A percentile compares a stretch with the other conserved stretches of the same genome.
Conservation (phyloP, 2,329 filamentous ascomycete genomes). For the Pestalotiopsis sp. region DNA sequence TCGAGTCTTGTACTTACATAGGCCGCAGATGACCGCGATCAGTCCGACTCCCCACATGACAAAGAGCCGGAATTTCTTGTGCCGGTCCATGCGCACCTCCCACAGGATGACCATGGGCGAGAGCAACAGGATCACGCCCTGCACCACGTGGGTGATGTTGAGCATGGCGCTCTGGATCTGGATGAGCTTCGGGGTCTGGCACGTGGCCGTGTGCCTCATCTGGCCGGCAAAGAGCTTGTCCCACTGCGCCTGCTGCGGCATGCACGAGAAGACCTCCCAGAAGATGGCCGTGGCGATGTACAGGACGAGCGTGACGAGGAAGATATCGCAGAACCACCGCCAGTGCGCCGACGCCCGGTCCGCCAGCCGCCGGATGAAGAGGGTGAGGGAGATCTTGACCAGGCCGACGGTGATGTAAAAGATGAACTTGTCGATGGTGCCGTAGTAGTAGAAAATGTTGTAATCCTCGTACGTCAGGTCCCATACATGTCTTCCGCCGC, state of each 20-base stretch:
- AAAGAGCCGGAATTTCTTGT: slow-evolving; percentile 33
- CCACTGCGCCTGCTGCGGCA: slow-evolving; percentile 28
- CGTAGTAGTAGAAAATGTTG: slow-evolving; percentile 27
- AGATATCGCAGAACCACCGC: slow-evolving; percentile 32
- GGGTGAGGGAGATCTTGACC: slow-evolving; percentile 38
- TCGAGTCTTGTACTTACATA: slow-evolving; percentile 13
- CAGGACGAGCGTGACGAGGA: slow-evolving; percentile 29
- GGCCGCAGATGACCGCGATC: slow-evolving; percentile 31
- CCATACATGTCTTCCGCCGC: slow-evolving; percentile 31
- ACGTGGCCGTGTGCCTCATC: slow-evolving; percentile 20
- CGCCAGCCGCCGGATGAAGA: slow-evolving; percentile 38
- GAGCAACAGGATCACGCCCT: slow-evolving; percentile 35
- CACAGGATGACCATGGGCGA: slow-evolving; percentile 38
- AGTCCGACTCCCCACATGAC: slow-evolving; percentile 34
- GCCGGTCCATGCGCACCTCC: slow-evolving; percentile 32
- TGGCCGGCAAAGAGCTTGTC: slow-evolving; percentile 27
- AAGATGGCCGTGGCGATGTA: slow-evolving; percentile 34
- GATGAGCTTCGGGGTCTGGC: slow-evolving; percentile 19
- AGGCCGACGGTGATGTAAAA: slow-evolving; percentile 35
- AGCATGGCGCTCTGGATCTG: slow-evolving; percentile 21
- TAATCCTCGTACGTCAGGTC: slow-evolving; percentile 36
- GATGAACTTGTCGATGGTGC: slow-evolving; percentile 23
- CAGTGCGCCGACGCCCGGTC: slow-evolving; percentile 29
- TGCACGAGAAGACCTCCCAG: slow-evolving; percentile 32
- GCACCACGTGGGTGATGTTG: slow-evolving; percentile 33